Evolutionary conservation across 148 eudicot species (phyloP), one percentile per base, ranked within the genome.

Genomic region (Chenopodium berlandieri): DNA sequence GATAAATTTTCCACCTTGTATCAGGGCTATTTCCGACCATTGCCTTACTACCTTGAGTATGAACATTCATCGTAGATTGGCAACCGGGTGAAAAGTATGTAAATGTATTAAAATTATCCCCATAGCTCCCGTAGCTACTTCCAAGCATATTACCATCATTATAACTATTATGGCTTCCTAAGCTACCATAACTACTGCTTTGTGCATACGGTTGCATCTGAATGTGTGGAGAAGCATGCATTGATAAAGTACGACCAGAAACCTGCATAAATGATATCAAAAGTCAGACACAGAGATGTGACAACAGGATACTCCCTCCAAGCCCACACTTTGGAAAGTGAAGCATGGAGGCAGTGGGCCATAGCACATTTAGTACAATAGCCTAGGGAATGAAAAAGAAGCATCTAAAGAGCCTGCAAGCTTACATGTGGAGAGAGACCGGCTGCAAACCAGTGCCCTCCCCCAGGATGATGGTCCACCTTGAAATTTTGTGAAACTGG

Each of bases 361-460:
- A 10, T 14, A 52, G 44, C 37, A 65, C 22, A 31, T 20, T 34
- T 71, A 58, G 25, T n/a, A 75, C 13, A 14, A 56, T 27, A 22
- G 74, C 23, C 75, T 54, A 79, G 27, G 73, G 30, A 22, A 62
- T 31, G 46, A n/a, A 71, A 37, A 71, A 37, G 44, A 40, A 25
- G 77, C 37, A 81, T 70, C 58, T 75, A 27, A 52, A 40, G 83
- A 63, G 48, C n/a, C 71, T 81, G 85, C 37, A 82, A 69, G 75
- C 98, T 94, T 81, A 97, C 99, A 86, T 97, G 94, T 80, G 98
- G 98, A 85, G 99, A 97, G 79, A 97, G 97, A 76, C 99, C 98
- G 69, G 99, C 98, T 78, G 97, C 95, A 86, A 97, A 94, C 99
- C 99, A 97, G 85, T 94, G 95, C 78, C 99, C 99, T 83, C 97